A percentile compares a stretch with the other conserved stretches of the same genome.
phyloP scores from a whole-genome alignment of 495 filamentous ascomycete species.

The Penicillium canariense region DNA sequence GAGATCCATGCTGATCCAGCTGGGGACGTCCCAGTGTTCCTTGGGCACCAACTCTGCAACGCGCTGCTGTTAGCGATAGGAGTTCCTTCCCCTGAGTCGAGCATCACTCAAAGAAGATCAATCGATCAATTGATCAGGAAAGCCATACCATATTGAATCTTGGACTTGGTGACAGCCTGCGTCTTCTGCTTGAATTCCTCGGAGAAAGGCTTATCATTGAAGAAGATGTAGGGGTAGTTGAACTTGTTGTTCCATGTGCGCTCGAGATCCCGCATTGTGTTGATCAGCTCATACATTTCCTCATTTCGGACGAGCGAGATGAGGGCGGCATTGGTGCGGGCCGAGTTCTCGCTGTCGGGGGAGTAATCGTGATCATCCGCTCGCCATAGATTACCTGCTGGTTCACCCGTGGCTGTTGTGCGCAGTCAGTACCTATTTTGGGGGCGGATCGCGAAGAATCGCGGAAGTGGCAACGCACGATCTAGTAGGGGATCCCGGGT shows the following conservation, averaged over 20 bases:
- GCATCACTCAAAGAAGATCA: not conserved
- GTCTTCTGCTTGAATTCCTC: slow-evolving; percentile 89
- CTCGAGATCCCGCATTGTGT: slow-evolving; percentile 87
- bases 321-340: slow-evolving; percentile 88
- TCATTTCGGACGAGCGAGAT: slow-evolving; percentile 89
- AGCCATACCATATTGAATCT: slow-evolving; percentile 71
- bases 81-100: not conserved
- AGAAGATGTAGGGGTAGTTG: slow-evolving; percentile 99
- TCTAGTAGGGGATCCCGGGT: slow-evolving; percentile 79
- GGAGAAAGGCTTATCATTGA: slow-evolving; percentile 91
- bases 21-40: slow-evolving; percentile 90
- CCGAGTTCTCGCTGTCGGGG: slow-evolving; percentile 67
- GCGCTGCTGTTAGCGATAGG: slow-evolving; percentile 13
- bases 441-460: not conserved
- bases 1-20: slow-evolving; percentile 86
- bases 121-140: not conserved
- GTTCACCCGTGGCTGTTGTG: slow-evolving; percentile 71
- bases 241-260: slow-evolving; percentile 97
- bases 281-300: slow-evolving; percentile 78
- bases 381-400: slow-evolving; percentile 67
- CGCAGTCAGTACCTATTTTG: slow-evolving; percentile 7
- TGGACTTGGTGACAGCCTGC: slow-evolving; percentile 74
- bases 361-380: slow-evolving; percentile 68
- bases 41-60: slow-evolving; percentile 75
- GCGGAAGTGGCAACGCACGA: slow-evolving; percentile 52